Base-by-base conservation (phyloP, 176 grass and related monocot genomes). In the Triticum monococcum region DNA sequence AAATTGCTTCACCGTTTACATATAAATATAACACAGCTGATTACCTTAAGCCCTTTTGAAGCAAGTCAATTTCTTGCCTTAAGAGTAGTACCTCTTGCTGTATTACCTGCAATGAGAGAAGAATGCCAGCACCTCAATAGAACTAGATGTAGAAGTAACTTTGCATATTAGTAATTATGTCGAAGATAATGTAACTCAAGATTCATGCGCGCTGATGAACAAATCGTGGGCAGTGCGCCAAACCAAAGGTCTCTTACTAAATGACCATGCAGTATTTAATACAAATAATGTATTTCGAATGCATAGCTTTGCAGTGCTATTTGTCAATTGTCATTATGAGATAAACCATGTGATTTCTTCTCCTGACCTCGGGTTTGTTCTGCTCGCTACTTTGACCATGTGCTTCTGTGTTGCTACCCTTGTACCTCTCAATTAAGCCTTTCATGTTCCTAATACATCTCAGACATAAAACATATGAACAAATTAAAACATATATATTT, bases 1-100 rank as follows among this genome's bases (percentile, higher is more conserved):
- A 52, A 59, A 41, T 10, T 68, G 18, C 8, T 31, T 80, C 25
- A 82, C 3, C 60, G 5, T 63, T 83, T 30, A 74, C 12, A 78
- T 75, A 38, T 45, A 75, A 69, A 82, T 75, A 48, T 45, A 75
- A 75, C 24, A 22, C 23, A 52, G 37, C 3, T 50, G 20, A 83
- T 87, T 91, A 98, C 97, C 97, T 98, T 63, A 88, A 68, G 22
- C 93, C 91, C 77, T 93, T 94, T 12, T 94, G 92, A 91, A 98
- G 90, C 4, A 94, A 87, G 80, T 79, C 85, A 85, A 89, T 92
- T 69, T 96, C 88, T 86, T 85, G 79, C 43, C 83, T 93, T 45
- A 96, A 83, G 56, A 77, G 78, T 79, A 81, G 65, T 33, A 92
- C 84, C 43, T 92, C 86, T 90, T 91, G 87, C 9, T 92, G 89